Base-by-base conservation (phyloP, 2,329 filamentous ascomycete genomes). In the Rhinocladiella mackenziei region DNA sequence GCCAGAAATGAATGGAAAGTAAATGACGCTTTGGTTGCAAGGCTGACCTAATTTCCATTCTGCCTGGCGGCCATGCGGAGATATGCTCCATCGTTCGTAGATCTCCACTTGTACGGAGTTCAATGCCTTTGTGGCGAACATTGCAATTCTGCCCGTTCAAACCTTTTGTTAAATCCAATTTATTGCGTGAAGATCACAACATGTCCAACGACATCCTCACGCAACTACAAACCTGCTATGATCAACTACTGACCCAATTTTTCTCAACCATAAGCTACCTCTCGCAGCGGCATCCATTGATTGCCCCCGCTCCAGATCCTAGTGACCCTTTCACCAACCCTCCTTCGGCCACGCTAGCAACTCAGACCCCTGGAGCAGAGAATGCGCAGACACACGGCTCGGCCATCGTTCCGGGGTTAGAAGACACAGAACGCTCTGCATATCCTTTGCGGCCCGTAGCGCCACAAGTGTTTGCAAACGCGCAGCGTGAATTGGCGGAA, bases 221-320 rank as follows among this genome's bases (percentile, higher is more conserved):
- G 13, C 70, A 73, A 48, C 64, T 74, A 26, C 71, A 74, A 61
- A 71, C 70, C 42, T 72, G 70, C 54, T 66, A 73, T 28, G 70
- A 73, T 54, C 71, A 74, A 67, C 66, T 73, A 22, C 67, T 69
- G 57, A 73, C 69, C 35, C 71, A 74, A 63, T 71, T 72, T 65
- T 73, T 72, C 59, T 69, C 70, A 42, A 72, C 70, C 22, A 61
- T 73, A 43, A 65, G 67, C 60, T 74, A 73, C 56, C 62, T 73
- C 45, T 66, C 60, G 62, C 44, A 71, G 69, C 60, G 69, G 67
- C 59, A 69, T 67, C 59, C 66, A 65, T 55, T 67, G 4, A 34
- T 56, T 62, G 31, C 63, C 62, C 43, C 66, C 62, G 20, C 64
- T 48, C 9, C 58, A 56, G 23, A 65, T 62, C 11, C 52, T 51